Evolutionary conservation across 352 stramenopile genomes (phyloP).

Genomic region (Globisporangium mamillatum): DNA sequence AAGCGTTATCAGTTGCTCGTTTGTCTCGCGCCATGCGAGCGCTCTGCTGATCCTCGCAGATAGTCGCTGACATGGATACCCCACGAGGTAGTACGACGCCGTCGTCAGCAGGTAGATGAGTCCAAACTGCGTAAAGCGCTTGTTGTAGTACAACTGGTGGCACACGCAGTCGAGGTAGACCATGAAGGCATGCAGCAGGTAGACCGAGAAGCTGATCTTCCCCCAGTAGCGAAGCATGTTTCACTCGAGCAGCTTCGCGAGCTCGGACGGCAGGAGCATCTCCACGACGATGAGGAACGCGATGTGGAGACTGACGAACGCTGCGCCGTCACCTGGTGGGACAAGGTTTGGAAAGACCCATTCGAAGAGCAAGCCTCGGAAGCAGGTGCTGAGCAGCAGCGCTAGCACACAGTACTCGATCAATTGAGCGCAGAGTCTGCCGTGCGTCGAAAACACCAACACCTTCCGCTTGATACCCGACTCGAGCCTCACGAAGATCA

Average conservation of each 20-base stretch:
- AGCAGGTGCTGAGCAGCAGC: slow-evolving; percentile 30
- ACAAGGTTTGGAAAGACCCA: no score
- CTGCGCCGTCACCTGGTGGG: slow-evolving; percentile 9
- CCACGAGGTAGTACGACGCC: slow-evolving; percentile 35
- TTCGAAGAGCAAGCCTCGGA: slow-evolving; percentile 30
- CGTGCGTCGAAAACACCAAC: slow-evolving; percentile 21
- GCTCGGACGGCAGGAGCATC: slow-evolving; percentile 13
- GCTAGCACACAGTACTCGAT: slow-evolving; percentile 21
- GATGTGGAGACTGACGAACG: slow-evolving; percentile 29
- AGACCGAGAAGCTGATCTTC: slow-evolving; percentile 40
- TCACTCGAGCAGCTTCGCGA: slow-evolving; percentile 8
- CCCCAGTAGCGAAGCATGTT: slow-evolving; percentile 21
- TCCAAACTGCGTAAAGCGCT: slow-evolving; percentile 15
- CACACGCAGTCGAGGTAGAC: slow-evolving; percentile 15
- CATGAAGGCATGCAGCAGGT: slow-evolving; percentile 43
- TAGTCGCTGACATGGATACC: slow-evolving; percentile 40
- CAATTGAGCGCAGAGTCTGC: background rate
- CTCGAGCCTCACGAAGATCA: slow-evolving; percentile 29
- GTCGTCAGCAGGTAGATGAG: slow-evolving; percentile 28
- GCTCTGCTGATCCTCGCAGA: slow-evolving; percentile 25
- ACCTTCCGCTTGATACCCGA: slow-evolving; percentile 9
- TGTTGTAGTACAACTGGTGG: slow-evolving; percentile 20
- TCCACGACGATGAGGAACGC: slow-evolving; percentile 15
- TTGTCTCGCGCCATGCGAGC: no score
- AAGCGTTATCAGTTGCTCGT: no score